These are phyloP conservation scores for Lodderomyces jiufengensis DNA, from an alignment of 1,139 yeast genomes.

Conservation along the genomic window DNA sequence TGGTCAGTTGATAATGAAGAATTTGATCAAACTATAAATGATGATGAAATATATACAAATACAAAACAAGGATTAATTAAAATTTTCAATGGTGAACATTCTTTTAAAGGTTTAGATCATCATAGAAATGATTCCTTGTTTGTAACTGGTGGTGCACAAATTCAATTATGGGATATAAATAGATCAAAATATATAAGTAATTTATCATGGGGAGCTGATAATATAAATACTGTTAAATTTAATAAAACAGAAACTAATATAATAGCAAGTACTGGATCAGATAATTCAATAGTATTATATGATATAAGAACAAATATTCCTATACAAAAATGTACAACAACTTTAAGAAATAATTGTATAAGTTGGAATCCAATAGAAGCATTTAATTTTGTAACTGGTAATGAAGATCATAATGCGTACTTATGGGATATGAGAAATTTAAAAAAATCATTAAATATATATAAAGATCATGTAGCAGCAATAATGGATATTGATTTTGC, in stretches of 20 bases:
- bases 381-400: slow-evolving; percentile 84
- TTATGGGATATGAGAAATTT: slow-evolving; percentile 95
- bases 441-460: slow-evolving; percentile 73
- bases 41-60: slow-evolving; percentile 31
- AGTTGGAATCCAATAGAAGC: slow-evolving; percentile 99
- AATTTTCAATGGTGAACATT: slow-evolving; percentile 79
- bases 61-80: slow-evolving; percentile 52
- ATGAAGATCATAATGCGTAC: slow-evolving; percentile 93
- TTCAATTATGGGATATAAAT: slow-evolving; percentile 85
- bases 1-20: slow-evolving; percentile 60
- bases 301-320: slow-evolving; percentile 93
- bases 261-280: slow-evolving; percentile 88
- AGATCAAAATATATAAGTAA: slow-evolving; percentile 75
- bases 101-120: slow-evolving; percentile 84
- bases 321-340: slow-evolving; percentile 82
- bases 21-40: slow-evolving; percentile 35
- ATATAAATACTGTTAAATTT: slow-evolving; percentile 75
- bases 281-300: slow-evolving; percentile 83
- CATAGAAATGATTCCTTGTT: slow-evolving; percentile 71
- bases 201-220: slow-evolving; percentile 96
- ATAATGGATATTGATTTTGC: slow-evolving; percentile 92
- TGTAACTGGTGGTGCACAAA: slow-evolving; percentile 88
- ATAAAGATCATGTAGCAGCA: slow-evolving; percentile 95
- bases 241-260: slow-evolving; percentile 88
- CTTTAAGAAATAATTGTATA: slow-evolving; percentile 78